Percentiles rank a stretch among this genome's conserved stretches.
phyloP scores from a whole-genome alignment of 129 eudicot species.

The Silybum marianum region DNA sequence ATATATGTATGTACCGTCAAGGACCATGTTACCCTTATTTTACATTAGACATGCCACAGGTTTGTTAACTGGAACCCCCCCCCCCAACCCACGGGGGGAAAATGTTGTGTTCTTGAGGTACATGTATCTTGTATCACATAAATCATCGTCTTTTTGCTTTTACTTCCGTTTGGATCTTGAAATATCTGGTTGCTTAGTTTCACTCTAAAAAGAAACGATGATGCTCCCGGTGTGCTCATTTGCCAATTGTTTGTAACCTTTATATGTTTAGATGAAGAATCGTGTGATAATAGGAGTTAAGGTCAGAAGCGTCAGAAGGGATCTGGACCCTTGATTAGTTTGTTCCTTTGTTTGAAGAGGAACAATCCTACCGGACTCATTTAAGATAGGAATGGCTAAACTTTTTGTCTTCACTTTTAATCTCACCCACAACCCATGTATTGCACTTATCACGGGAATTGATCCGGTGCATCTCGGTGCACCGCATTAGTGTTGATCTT shows the following conservation, averaged over 20 bases:
- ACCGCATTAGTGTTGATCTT: too few species aligned
- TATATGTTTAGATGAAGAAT: neutral
- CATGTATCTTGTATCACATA: neutral
- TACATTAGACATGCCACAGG: neutral
- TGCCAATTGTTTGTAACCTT: slow-evolving; percentile 5
- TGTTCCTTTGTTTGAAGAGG: too few species aligned
- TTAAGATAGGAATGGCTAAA: too few species aligned
- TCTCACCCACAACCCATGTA: too few species aligned
- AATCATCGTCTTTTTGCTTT: neutral
- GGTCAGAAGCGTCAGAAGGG: too few species aligned
- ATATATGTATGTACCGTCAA: neutral
- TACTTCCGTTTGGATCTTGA: neutral
- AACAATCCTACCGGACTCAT: too few species aligned
- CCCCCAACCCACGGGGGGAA: neutral
- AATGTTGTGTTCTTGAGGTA: neutral
- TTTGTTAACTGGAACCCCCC: neutral
- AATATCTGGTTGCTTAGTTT: neutral
- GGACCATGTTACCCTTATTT: neutral
- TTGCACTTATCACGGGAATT: too few species aligned
- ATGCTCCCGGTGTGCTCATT: neutral
- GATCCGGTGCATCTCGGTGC: too few species aligned
- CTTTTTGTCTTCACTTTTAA: too few species aligned
- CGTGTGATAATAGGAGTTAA: too few species aligned
- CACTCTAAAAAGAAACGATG: neutral
- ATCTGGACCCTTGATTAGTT: too few species aligned